phyloP scores from a whole-genome alignment of 768 basidiomycete species.

The Pulveroboletus sp. region DNA sequence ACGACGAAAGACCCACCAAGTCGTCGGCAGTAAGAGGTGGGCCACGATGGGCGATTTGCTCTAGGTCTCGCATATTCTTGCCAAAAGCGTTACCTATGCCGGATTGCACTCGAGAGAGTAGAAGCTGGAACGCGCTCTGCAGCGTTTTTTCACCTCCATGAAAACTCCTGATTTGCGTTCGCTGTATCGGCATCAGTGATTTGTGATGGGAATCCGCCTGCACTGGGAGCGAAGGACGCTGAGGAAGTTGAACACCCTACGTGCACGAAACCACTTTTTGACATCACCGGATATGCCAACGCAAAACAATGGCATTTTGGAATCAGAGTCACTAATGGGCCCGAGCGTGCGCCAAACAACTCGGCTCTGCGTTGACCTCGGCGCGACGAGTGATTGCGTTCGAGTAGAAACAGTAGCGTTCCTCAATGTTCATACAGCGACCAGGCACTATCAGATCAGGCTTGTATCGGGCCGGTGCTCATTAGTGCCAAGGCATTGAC shows the following conservation, averaged over 20 bases:
- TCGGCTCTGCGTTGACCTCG: neutral
- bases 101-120: slow-evolving; percentile 13
- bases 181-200: slow-evolving; percentile 1
- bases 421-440: neutral
- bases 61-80: slow-evolving; percentile 23
- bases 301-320: slow-evolving; percentile 1
- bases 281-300: neutral
- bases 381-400: neutral
- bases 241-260: neutral
- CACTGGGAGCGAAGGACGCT: neutral
- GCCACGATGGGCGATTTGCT: slow-evolving; percentile 27
- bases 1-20: slow-evolving; percentile 21
- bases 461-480: neutral
- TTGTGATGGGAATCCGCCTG: neutral
- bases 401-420: neutral
- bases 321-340: neutral
- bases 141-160: neutral
- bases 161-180: neutral
- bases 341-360: neutral
- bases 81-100: slow-evolving; percentile 7
- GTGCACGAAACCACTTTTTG: neutral
- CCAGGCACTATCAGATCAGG: neutral
- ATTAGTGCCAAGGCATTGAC: neutral
- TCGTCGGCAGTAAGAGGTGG: slow-evolving; percentile 21
- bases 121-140: slow-evolving; percentile 10